Conservation (phyloP, 306 rosid species). For the Medicago truncatula region DNA sequence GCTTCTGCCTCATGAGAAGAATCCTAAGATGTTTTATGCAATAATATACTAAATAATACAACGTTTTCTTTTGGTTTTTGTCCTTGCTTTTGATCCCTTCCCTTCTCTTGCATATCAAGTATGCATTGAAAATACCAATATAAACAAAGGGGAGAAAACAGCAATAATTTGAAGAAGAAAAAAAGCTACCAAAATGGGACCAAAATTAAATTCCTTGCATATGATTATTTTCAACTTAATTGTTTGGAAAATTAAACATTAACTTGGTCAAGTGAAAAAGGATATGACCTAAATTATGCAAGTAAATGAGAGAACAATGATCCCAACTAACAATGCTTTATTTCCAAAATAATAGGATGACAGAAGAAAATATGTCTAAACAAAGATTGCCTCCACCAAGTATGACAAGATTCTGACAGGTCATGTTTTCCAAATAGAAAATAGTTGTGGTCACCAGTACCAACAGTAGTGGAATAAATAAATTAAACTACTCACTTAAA, state of each 20-base stretch:
- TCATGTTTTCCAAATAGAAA: constrained; percentile 30
- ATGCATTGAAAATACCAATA: not conserved
- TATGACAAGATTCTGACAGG: constrained; percentile 35
- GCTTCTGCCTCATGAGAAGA: constrained; percentile 45
- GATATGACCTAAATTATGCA: no score
- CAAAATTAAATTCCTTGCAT: not conserved
- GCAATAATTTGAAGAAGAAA: not conserved
- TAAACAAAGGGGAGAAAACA: not conserved
- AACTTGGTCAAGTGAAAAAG: constrained; percentile 1
- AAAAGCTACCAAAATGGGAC: not conserved
- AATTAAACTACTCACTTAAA: no score
- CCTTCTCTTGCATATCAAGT: constrained; percentile 11
- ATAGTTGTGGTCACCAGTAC: constrained; percentile 25
- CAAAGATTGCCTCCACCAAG: constrained; percentile 41
- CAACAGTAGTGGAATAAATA: not conserved
- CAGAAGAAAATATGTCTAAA: constrained; percentile 26
- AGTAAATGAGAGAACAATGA: constrained; percentile 11
- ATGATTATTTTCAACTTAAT: not conserved
- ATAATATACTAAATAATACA: constrained; percentile 37
- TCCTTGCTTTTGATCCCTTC: constrained; percentile 23
- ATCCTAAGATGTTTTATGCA: constrained; percentile 52
- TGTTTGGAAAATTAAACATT: not conserved
- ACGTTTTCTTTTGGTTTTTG: constrained; percentile 33
- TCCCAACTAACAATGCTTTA: constrained; percentile 35
- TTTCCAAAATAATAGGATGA: constrained; percentile 42